phyloP scores from a whole-genome alignment of 495 filamentous ascomycete species.

The Xylaria castorea region DNA sequence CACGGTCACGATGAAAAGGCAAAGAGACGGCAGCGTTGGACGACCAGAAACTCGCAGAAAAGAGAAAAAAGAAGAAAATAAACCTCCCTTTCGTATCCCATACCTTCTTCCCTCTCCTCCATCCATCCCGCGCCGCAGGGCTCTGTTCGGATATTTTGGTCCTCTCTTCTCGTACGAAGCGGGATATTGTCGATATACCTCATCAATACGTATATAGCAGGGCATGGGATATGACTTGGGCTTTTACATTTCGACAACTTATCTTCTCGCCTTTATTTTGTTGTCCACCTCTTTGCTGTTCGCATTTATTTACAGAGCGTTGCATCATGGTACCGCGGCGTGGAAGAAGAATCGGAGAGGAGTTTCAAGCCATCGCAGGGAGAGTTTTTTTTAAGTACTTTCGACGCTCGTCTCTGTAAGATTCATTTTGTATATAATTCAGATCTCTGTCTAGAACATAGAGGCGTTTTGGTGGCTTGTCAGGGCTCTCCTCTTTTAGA shows the following conservation, averaged over 20 bases:
- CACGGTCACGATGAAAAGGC: constrained; percentile 4
- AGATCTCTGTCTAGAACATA: constrained; percentile 22
- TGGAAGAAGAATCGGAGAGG: constrained; percentile 6
- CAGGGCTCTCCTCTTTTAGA: background rate
- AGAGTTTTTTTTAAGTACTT: background rate
- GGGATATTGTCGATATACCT: background rate
- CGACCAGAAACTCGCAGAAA: background rate
- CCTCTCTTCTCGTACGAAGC: background rate
- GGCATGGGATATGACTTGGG: background rate
- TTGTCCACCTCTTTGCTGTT: background rate
- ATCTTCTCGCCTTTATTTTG: background rate
- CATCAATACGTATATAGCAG: background rate
- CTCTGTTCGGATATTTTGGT: background rate
- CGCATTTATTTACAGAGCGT: background rate
- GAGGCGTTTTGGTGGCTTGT: constrained; percentile 19
- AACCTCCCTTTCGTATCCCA: background rate
- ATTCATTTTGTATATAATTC: constrained; percentile 22
- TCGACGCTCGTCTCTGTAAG: background rate
- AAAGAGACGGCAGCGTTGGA: constrained; percentile 3
- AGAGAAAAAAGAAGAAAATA: background rate
- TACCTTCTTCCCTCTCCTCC: background rate
- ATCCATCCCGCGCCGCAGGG: background rate
- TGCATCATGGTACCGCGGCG: background rate
- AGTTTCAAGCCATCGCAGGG: background rate
- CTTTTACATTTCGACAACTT: background rate